Percentiles rank a stretch among this genome's conserved stretches.
These are phyloP conservation scores for Apiotrichum veenhuisii DNA, from an alignment of 1,284 basidiomycete genomes.

Conservation along the genomic window DNA sequence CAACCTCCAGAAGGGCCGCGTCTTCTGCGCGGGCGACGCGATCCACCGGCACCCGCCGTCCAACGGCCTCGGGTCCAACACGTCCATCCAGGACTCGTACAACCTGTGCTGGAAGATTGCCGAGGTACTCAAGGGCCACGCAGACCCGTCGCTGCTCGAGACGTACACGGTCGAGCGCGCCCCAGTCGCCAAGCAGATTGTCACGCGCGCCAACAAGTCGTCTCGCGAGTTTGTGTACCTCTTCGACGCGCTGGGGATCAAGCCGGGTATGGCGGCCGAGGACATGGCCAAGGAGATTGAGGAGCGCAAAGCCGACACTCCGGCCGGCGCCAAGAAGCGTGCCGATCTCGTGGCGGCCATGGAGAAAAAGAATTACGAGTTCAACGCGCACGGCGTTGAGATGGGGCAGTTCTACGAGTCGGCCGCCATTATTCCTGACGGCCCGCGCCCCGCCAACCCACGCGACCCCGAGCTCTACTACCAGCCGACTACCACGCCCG, in stretches of 20 bases:
- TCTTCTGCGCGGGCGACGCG: slow-evolving; percentile 18
- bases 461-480: slow-evolving; percentile 17
- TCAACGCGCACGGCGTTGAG: slow-evolving; percentile 19
- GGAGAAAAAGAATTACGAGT: slow-evolving; percentile 20
- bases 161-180: slow-evolving; percentile 12
- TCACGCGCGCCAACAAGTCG: slow-evolving; percentile 19
- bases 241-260: slow-evolving; percentile 17
- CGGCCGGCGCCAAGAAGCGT: slow-evolving; percentile 12
- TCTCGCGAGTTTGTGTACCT: slow-evolving; percentile 17
- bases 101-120: slow-evolving; percentile 20
- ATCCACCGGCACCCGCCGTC: slow-evolving; percentile 20
- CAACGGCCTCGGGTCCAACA: slow-evolving; percentile 18
- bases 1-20: slow-evolving; percentile 13
- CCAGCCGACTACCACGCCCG: slow-evolving; percentile 7
- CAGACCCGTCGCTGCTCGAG: slow-evolving; percentile 15
- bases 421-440: slow-evolving; percentile 6
- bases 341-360: slow-evolving; percentile 15
- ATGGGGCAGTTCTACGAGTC: slow-evolving; percentile 20
- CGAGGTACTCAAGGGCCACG: slow-evolving; percentile 7
- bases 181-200: slow-evolving; percentile 18
- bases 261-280: slow-evolving; percentile 14
- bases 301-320: slow-evolving; percentile 17
- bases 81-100: slow-evolving; percentile 20
- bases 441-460: slow-evolving; percentile 7
- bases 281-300: slow-evolving; percentile 18